Evolutionary conservation across 768 basidiomycete species (phyloP), one percentile per base, ranked within the genome.

Genomic region (Agaricus blazei): DNA sequence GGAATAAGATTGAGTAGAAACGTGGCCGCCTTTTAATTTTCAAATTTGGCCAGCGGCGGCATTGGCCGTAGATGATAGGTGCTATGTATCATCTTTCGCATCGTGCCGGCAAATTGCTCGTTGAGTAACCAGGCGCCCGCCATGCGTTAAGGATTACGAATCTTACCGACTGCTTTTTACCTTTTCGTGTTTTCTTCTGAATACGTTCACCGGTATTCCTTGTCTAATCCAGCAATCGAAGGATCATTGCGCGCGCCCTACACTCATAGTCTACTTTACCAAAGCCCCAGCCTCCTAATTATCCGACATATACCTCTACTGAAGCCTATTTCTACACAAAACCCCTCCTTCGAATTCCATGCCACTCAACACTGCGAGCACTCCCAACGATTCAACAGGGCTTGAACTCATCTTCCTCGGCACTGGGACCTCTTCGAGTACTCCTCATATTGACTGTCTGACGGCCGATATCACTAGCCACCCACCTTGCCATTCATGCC

Each of bases 361-460:
- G 45, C 44, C 51, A 47, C 54, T 41, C 19, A 9, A 31, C 23
- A 38, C 9, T 15, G n/a, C 40, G 8, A 41, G 12, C 19, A 44
- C 51, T 46, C 51, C 37, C 8, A 34, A 31, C 23, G 56, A 24
- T 15, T 48, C 46, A 4, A 47, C 44, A 9, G 42, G 65, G n/a
- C 47, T 67, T 19, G 88, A 93, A 65, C 70, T 91, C 60, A 83
- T 93, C 55, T 89, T 93, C 66, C 80, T 92, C 29, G 91, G 91
- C 51, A 93, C 90, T 37, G 91, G 90, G 49, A 87, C 86, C 28
- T 92, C 90, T 8, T 82, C 82, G 28, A 82, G 84, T 58, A 58
- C 93, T 12, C 91, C 90, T 14, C 73, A 81, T 47, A 65, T 85
- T 48, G 77, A 77, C 59, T 97, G 93, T 68, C 71, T 97, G 56